Base-by-base conservation (phyloP, 2,329 filamentous ascomycete species). In the Neonectria hederae region DNA sequence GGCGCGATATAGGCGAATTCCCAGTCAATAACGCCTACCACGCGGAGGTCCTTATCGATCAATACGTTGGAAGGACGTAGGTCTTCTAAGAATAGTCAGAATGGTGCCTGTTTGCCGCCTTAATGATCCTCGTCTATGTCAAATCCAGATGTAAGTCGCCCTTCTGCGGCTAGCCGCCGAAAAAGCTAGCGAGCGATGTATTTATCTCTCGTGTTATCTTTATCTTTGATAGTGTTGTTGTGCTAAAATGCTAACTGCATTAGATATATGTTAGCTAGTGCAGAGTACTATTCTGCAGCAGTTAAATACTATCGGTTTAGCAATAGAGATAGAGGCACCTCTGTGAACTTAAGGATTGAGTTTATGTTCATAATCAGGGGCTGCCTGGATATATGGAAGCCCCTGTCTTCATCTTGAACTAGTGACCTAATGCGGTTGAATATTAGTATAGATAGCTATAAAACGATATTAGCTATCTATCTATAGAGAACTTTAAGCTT, bases 291-390 rank as follows among this genome's bases (percentile, higher is more conserved):
- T 5, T 76, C 73, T 5, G 67, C 72, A 1, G 77, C 63, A 11
- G 70, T 71, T 3, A 56, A 17, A 62, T 76, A 82, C 2, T 69
- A 66, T 30, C 63, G 45, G 9, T 63, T 70, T 56, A 72, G 73
- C 22, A 77, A 66, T 10, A 72, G 42, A 14, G 51, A 53, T 24
- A 56, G 48, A 45, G 74, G 72, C 40, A 69, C 66, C 40, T 65
- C 62, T 17, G 71, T 69, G 43, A 67, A 63, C 32, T 66, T 67
- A 13, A 77, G 54, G 8, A 79, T 59, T 22, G 79, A 74, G 62
- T 80, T 82, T 77, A 83, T 82, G 57, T 81, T 80, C 9, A 72
- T 59, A 1, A 75, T 79, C 83, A 64, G 24, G 79, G 80, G 26
- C 78, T 71, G 38, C 72, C 71, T 75, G 48, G 66, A 68, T 69